These are phyloP conservation scores for Falciphora oryzae DNA, from an alignment of 2,329 filamentous ascomycete species.

Conservation along the genomic window DNA sequence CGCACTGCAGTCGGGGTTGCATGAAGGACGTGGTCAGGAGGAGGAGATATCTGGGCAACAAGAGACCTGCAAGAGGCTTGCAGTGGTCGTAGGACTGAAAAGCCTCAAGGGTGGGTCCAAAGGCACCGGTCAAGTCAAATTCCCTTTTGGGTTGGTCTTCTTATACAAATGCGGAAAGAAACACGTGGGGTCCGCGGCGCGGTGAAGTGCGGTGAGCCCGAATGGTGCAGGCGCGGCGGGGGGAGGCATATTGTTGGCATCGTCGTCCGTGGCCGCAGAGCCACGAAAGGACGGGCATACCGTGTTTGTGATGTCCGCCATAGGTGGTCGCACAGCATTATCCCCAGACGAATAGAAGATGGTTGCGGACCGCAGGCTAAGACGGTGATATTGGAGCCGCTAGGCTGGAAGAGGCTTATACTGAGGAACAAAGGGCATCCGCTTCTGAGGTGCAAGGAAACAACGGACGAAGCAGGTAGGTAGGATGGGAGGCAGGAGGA, in stretches of 20 bases:
- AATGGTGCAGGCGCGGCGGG: background rate
- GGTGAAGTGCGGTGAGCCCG: background rate
- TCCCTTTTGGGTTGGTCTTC: background rate
- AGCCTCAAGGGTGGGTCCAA: background rate
- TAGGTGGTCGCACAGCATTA: background rate
- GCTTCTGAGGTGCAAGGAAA: background rate
- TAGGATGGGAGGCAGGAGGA: too few relatives aligned
- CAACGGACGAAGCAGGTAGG: background rate
- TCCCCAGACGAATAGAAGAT: background rate
- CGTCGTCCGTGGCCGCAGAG: too few relatives aligned
- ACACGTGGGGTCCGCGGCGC: background rate
- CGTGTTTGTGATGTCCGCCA: background rate
- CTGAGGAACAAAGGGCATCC: background rate
- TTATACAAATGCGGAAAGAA: background rate
- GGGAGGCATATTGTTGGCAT: background rate
- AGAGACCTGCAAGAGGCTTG: background rate
- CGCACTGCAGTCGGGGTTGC: background rate
- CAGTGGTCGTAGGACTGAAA: background rate
- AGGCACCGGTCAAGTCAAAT: background rate
- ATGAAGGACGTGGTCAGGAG: background rate
- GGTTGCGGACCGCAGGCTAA: too few relatives aligned
- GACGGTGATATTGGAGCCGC: background rate
- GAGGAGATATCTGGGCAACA: background rate
- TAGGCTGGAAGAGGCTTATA: background rate
- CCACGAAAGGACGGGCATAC: background rate